Base-by-base conservation (phyloP, 2,329 filamentous ascomycete genomes). In the Cadophora luteo-olivacea region DNA sequence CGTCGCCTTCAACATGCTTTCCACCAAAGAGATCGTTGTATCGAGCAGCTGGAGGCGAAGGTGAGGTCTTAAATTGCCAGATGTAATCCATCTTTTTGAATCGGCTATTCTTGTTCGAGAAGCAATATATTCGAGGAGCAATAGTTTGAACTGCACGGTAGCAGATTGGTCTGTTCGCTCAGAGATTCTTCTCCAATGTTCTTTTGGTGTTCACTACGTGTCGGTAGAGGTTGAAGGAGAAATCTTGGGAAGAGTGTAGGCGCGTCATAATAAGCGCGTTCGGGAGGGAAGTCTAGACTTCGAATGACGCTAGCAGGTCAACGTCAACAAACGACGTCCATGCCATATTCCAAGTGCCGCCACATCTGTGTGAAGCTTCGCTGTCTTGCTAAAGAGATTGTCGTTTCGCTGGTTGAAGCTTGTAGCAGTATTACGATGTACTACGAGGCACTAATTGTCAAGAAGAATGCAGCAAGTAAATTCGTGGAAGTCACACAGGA, bases 1-100 rank as follows among this genome's bases (percentile, higher is more conserved):
- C 68, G 32, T 66, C 54, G 22, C 64, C 57, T 4, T 60, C 61
- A 9, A 33, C 25, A 36, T 55, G n/a, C 14, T 24, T 54, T 3
- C 48, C 25, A 12, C 41, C 45, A 8, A 58, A n/a, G 19, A 67
- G n/a, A 12, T 61, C 57, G 24, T 66, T 61, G 49, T 58, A 68
- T 25, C 19, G 33, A 4, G 32, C 25, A 49, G 68, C 49, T 5
- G 41, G n/a, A 48, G 66, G 68, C 1, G 63, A 49, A 14, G 33
- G 58, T 22, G 38, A 29, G 49, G 41, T 29, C 6, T 61, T 57
- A 24, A 67, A 25, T 16, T 36, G 12, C 49, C 51, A 63, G 6
- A 19, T 14, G 12, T 41, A 6, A 12, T n/a, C 33, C 58, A 67
- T 63, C 9, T 45, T 60, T 60, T 41, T 38, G 25, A 22, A 45